Conservation (phyloP, 495 filamentous ascomycete species). For the Neurospora sp. region DNA sequence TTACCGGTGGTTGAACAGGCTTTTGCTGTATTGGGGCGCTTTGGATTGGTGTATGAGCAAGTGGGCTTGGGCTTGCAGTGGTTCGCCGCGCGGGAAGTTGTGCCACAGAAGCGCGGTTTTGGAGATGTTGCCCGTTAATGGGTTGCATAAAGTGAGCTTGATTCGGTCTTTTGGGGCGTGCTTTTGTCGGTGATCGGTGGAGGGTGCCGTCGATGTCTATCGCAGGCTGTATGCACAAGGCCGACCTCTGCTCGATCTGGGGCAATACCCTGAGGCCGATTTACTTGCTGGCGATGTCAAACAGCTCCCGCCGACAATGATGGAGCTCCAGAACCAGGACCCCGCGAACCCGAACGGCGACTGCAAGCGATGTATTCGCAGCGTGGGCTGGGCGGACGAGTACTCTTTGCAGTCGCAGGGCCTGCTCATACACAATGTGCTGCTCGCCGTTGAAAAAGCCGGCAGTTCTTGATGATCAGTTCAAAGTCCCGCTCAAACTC, state of each 20-base stretch:
- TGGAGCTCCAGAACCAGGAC: too few species aligned
- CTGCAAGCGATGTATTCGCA: too few species aligned
- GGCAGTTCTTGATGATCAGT: constrained; percentile 82
- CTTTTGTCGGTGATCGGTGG: too few species aligned
- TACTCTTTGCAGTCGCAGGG: constrained; percentile 52
- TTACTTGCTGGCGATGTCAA: too few species aligned
- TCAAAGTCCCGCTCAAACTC: constrained; percentile 79
- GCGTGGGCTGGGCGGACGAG: too few species aligned
- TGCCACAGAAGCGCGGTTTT: constrained; percentile 1
- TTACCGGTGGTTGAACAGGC: constrained; percentile 22
- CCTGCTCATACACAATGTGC: constrained; percentile 62
- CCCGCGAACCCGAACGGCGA: too few species aligned
- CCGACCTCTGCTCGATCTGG: too few species aligned
- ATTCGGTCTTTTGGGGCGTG: background rate
- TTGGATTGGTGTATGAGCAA: constrained; percentile 12
- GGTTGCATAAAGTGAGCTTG: constrained; percentile 10
- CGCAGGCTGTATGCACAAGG: too few species aligned
- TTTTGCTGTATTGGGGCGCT: constrained; percentile 19
- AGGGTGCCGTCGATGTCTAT: too few species aligned
- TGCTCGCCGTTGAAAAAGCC: constrained; percentile 80
- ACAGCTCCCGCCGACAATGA: too few species aligned
- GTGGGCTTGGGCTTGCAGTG: constrained; percentile 7
- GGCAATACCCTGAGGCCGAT: too few species aligned
- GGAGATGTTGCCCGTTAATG: constrained; percentile 12
- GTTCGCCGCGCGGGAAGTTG: constrained; percentile 4